Base-by-base conservation (phyloP, 768 basidiomycete genomes). In the Lactarius hatsudake region DNA sequence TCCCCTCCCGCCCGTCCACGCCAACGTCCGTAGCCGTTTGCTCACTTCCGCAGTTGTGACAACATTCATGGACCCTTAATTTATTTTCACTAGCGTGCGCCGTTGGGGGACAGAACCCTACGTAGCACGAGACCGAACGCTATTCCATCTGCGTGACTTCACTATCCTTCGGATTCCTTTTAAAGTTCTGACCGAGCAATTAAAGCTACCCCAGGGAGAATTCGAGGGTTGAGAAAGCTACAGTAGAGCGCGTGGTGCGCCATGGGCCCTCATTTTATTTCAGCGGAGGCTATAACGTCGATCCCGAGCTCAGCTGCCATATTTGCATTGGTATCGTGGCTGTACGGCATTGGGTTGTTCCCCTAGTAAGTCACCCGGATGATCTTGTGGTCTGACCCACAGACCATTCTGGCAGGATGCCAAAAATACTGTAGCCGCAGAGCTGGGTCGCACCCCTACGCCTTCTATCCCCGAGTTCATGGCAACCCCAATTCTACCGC, bases 401-500 rank as follows among this genome's bases (percentile, higher is more conserved):
- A 51, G 48, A 23, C 48, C 48, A 51, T 51, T 23, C 48, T 8
- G 20, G 20, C 10, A 12, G 20, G 20, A 45, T 12, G 20, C 43
- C 23, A 40, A 40, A 40, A 40, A 40, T 40, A 40, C 15, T 6
- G 26, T 15, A 23, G 51, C 51, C 51, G n/a, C 1, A 5, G 4
- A 51, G 48, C 48, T 51, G 38, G 58, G 57, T 54, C 61, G 23
- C 43, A 53, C 51, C 26, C 51, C 28, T 23, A 23, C 26, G 7
- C 59, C 26, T 34, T 6, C 26, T 26, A 54, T 40, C 57, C 48
- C 66, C 62, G 51, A 43, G 62, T 34, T 23, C 23, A n/a, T 63
- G 8, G 48, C n/a, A 55, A 67, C 67, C 67, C 67, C 67, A 68
- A 64, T 61, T 60, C 62, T 56, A 40, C 57, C 61, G 32, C 48